Evolutionary conservation across 768 basidiomycete genomes (phyloP).

Genomic region (Ramaria sp.): DNA sequence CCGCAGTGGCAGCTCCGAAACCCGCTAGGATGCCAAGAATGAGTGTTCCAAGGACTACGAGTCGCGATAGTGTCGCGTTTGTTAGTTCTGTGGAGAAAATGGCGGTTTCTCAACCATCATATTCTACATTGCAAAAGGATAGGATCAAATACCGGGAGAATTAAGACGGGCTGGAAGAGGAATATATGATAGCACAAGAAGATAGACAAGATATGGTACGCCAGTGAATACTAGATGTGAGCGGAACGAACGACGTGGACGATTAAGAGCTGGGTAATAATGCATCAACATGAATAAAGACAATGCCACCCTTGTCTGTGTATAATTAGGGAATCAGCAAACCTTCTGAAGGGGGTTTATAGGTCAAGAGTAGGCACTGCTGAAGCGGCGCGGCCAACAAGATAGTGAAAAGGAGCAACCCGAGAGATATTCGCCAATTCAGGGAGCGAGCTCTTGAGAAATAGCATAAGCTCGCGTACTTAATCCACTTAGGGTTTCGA

Average conservation of each 20-base stretch:
- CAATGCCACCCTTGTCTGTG: no score
- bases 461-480: not conserved
- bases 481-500: not conserved
- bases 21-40: slow-evolving; percentile 76
- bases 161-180: slow-evolving; percentile 39
- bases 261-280: not conserved
- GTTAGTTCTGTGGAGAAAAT: slow-evolving; percentile 25
- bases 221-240: slow-evolving; percentile 28
- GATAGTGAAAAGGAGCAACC: slow-evolving; percentile 34
- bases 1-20: slow-evolving; percentile 47
- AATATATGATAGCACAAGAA: slow-evolving; percentile 53
- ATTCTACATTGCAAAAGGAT: slow-evolving; percentile 21
- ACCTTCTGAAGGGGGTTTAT: slow-evolving; percentile 10
- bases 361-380: slow-evolving; percentile 18
- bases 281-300: not conserved
- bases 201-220: slow-evolving; percentile 41
- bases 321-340: not conserved
- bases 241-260: not conserved
- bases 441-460: slow-evolving; percentile 43
- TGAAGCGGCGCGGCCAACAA: slow-evolving; percentile 5
- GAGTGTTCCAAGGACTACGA: slow-evolving; percentile 67
- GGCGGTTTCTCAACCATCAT: not conserved
- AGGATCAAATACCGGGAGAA: not conserved
- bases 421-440: slow-evolving; percentile 61
- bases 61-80: slow-evolving; percentile 44